Conservation (phyloP, 345 rosid genomes). For the Chamaenerion angustifolium region DNA sequence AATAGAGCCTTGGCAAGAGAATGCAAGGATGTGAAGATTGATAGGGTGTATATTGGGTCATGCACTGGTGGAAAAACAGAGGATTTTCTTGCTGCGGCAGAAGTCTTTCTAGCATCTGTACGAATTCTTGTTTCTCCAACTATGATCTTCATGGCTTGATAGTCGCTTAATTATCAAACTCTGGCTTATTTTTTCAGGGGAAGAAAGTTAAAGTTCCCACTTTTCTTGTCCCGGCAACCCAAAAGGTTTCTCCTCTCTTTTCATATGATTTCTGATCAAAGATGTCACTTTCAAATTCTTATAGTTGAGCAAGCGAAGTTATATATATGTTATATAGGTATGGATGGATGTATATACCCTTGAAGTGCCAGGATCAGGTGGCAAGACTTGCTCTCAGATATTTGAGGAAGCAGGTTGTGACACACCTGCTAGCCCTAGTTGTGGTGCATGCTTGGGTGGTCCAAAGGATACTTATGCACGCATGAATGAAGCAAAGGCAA, state of each 20-base stretch:
- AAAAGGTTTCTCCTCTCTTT: slow-evolving; percentile 32
- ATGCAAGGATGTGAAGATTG: slow-evolving; percentile 97
- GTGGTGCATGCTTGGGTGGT: slow-evolving; percentile 99
- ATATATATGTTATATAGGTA: slow-evolving; percentile 52
- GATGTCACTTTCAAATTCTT: neutral
- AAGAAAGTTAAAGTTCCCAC: slow-evolving; percentile 90
- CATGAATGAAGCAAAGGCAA: slow-evolving; percentile 71
- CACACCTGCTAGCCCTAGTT: slow-evolving; percentile 87
- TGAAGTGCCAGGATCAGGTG: slow-evolving; percentile 91
- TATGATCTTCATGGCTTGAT: no score
- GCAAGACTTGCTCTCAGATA: slow-evolving; percentile 92
- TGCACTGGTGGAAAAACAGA: slow-evolving; percentile 97
- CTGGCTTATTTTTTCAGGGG: slow-evolving; percentile 33
- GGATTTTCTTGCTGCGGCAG: slow-evolving; percentile 91
- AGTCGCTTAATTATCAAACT: no score
- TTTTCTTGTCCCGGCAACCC: slow-evolving; percentile 94
- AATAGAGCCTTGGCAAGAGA: slow-evolving; percentile 94
- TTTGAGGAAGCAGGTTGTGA: slow-evolving; percentile 98
- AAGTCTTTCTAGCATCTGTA: slow-evolving; percentile 74
- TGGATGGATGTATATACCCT: slow-evolving; percentile 85
- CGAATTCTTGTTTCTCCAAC: slow-evolving; percentile 11
- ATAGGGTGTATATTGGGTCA: slow-evolving; percentile 94
- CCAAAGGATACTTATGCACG: slow-evolving; percentile 92
- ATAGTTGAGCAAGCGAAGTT: neutral
- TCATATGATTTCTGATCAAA: neutral